Conservation (phyloP, 768 basidiomycete species). For the Lentinula raphanica region DNA sequence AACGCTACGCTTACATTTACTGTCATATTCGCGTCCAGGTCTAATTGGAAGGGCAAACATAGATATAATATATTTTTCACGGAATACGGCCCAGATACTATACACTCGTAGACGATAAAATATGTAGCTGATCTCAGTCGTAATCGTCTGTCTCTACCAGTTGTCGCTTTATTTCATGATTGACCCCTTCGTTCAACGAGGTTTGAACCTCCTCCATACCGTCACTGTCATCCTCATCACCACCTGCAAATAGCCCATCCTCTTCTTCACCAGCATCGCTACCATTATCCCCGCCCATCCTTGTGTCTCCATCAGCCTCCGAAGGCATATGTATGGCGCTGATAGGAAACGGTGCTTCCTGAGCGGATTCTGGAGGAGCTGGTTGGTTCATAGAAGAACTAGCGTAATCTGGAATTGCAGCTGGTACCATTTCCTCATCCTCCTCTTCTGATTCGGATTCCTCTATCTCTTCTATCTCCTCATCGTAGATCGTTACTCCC, state of each 20-base stretch:
- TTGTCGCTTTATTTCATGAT: constrained; percentile 66
- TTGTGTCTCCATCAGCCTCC: constrained; percentile 49
- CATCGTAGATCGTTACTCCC: constrained; percentile 68
- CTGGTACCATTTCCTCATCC: constrained; percentile 68
- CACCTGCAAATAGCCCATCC: constrained; percentile 73
- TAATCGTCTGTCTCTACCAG: constrained; percentile 86
- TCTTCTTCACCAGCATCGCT: constrained; percentile 72
- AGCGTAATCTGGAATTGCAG: constrained; percentile 39
- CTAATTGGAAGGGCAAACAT: neutral
- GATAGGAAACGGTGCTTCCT: constrained; percentile 53
- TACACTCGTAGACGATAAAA: constrained; percentile 19
- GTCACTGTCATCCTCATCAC: constrained; percentile 74
- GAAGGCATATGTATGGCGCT: constrained; percentile 59
- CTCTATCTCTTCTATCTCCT: constrained; percentile 78
- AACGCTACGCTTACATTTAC: constrained; percentile 5
- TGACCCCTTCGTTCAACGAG: constrained; percentile 32
- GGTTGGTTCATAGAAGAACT: constrained; percentile 19
- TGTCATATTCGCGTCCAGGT: neutral
- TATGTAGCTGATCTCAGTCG: constrained; percentile 39
- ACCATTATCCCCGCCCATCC: constrained; percentile 44
- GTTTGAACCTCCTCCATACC: constrained; percentile 77
- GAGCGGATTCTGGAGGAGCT: constrained; percentile 9
- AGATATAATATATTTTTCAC: too few relatives aligned
- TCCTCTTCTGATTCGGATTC: constrained; percentile 65
- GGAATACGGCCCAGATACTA: too few relatives aligned